Percentiles rank a stretch among this genome's conserved stretches.
phyloP scores from a whole-genome alignment of 176 grass and related monocot genomes.

The Pontederia crassipes region DNA sequence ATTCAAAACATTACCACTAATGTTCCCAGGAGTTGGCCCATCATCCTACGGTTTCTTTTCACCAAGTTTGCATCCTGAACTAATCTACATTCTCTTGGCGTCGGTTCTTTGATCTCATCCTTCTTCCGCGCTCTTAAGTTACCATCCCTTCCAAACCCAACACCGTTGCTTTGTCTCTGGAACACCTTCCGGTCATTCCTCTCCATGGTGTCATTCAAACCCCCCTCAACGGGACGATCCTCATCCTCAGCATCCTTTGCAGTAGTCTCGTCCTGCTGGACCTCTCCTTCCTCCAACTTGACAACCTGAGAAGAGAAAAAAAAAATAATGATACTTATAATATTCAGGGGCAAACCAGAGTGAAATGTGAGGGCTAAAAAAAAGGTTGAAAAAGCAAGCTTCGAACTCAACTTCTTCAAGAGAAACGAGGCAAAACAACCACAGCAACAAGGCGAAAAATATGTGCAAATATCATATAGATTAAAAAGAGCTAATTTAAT shows the following conservation, averaged over 20 bases:
- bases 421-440: too few species aligned
- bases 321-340: too few species aligned
- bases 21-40: slow-evolving; percentile 86
- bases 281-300: slow-evolving; percentile 48
- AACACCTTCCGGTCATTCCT: slow-evolving; percentile 26
- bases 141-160: slow-evolving; percentile 58
- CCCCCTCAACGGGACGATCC: slow-evolving; percentile 1
- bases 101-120: slow-evolving; percentile 61
- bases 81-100: slow-evolving; percentile 70
- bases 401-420: too few species aligned
- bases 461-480: too few species aligned
- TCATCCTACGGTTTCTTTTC: too few species aligned
- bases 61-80: slow-evolving; percentile 60
- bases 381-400: too few species aligned
- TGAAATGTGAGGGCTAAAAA: too few species aligned
- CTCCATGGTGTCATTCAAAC: slow-evolving; percentile 14
- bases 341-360: too few species aligned
- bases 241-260: slow-evolving; percentile 18
- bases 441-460: too few species aligned
- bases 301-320: not conserved
- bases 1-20: slow-evolving; percentile 47
- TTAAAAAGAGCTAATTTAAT: too few species aligned
- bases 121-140: slow-evolving; percentile 28
- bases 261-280: slow-evolving; percentile 29
- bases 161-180: slow-evolving; percentile 27